These are phyloP conservation scores for Tricholomella constricta DNA, from an alignment of 768 basidiomycete species.

Conservation along the genomic window DNA sequence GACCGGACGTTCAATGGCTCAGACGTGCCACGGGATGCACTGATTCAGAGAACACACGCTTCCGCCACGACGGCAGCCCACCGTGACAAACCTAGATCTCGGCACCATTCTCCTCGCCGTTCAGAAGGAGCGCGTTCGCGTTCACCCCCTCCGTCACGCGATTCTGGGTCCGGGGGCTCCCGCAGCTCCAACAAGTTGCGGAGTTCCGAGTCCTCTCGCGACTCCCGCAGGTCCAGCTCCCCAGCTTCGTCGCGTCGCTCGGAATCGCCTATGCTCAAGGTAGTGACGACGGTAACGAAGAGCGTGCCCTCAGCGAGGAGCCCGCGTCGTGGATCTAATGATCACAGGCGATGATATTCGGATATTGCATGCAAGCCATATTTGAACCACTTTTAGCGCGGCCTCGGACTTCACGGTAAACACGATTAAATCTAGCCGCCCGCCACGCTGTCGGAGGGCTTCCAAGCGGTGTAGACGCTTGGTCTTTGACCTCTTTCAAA, in stretches of 20 bases:
- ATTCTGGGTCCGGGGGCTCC: neutral
- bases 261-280: neutral
- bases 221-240: neutral
- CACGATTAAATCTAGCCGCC: no score
- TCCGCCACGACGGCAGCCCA: neutral
- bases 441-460: no score
- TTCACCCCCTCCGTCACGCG: neutral
- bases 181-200: neutral
- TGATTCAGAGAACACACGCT: neutral
- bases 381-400: no score
- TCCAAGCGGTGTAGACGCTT: neutral
- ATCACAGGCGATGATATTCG: neutral
- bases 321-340: neutral
- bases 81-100: neutral
- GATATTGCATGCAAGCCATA: no score
- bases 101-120: neutral
- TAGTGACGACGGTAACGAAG: neutral
- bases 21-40: no score
- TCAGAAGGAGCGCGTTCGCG: neutral
- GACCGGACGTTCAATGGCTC: no score
- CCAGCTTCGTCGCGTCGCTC: neutral
- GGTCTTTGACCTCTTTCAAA: neutral
- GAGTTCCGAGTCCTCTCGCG: neutral
- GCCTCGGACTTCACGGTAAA: no score
- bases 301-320: no score